phyloP scores from a whole-genome alignment of 345 rosid genomes.

The Isatis tinctoria region DNA sequence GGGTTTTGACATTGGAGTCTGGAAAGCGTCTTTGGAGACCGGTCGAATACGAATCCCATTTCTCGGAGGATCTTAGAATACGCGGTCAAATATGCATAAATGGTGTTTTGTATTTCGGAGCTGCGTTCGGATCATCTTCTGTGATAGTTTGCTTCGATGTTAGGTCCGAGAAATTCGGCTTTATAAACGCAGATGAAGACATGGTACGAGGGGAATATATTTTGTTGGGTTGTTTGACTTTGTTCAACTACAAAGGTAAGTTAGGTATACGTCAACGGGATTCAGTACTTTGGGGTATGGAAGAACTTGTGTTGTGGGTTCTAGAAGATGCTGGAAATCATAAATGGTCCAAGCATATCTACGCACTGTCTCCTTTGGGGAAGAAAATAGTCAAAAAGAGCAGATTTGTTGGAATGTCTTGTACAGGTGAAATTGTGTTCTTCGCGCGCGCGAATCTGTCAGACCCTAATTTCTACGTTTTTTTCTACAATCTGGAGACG shows the following conservation, averaged over 20 bases:
- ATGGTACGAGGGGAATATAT: not conserved
- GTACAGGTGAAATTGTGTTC: not conserved
- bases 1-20: not conserved
- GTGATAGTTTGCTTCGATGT: not conserved
- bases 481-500: not conserved
- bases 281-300: no score
- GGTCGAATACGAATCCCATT: not conserved
- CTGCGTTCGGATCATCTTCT: not conserved
- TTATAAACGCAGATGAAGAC: not conserved
- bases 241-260: conserved; percentile 10
- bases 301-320: not conserved
- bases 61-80: not conserved
- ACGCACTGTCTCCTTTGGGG: not conserved
- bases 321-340: no score
- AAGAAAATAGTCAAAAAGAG: not conserved
- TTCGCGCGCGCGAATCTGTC: no score
- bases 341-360: not conserved
- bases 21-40: not conserved
- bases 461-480: not conserved
- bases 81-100: not conserved
- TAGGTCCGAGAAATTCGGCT: not conserved
- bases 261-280: not conserved
- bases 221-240: not conserved
- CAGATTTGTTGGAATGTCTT: not conserved
- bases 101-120: no score